A percentile compares a stretch with the other conserved stretches of the same genome.
Conservation (phyloP, 768 basidiomycete species). For the Saitozyma sp. region DNA sequence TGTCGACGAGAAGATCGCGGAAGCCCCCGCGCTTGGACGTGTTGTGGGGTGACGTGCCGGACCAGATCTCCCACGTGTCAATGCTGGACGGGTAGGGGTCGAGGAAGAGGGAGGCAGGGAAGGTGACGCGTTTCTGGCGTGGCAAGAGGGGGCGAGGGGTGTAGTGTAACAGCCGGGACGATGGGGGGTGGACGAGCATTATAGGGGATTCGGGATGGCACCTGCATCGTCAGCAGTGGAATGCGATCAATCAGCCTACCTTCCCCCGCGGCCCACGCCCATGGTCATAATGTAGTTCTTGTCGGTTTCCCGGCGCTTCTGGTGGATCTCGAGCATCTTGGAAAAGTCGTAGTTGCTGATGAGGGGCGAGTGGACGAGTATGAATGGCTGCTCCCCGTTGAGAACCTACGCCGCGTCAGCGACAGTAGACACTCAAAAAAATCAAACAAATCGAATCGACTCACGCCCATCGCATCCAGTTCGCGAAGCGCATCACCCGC, state of each 20-base stretch:
- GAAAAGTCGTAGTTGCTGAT: slow-evolving; percentile 91
- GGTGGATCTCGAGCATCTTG: slow-evolving; percentile 84
- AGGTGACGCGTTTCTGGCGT: slow-evolving; percentile 19
- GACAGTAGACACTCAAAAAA: not conserved
- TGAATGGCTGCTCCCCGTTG: slow-evolving; percentile 51
- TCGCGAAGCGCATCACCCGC: slow-evolving; percentile 52
- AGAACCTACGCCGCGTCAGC: slow-evolving; percentile 37
- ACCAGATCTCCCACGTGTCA: slow-evolving; percentile 78
- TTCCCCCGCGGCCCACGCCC: slow-evolving; percentile 55
- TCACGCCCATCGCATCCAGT: slow-evolving; percentile 47
- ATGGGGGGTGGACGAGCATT: slow-evolving; percentile 49
- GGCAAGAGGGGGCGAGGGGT: slow-evolving; percentile 36
- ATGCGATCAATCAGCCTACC: slow-evolving; percentile 26
- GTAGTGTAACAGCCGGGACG: slow-evolving; percentile 45
- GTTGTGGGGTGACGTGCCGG: slow-evolving; percentile 55
- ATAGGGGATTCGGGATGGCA: slow-evolving; percentile 63
- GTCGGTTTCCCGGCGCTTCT: slow-evolving; percentile 77
- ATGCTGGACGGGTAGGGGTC: slow-evolving; percentile 72
- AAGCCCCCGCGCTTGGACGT: slow-evolving; percentile 30
- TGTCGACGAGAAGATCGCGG: slow-evolving; percentile 50
- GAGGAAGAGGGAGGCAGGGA: slow-evolving; percentile 55
- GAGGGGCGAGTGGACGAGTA: slow-evolving; percentile 55
- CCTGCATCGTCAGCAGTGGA: slow-evolving; percentile 28
- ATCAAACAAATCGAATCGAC: not conserved
- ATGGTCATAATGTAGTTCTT: slow-evolving; percentile 97